Evolutionary conservation across 2,329 filamentous ascomycete species (phyloP), one percentile per base, ranked within the genome.

Genomic region (Cucurbitaria berberidis): DNA sequence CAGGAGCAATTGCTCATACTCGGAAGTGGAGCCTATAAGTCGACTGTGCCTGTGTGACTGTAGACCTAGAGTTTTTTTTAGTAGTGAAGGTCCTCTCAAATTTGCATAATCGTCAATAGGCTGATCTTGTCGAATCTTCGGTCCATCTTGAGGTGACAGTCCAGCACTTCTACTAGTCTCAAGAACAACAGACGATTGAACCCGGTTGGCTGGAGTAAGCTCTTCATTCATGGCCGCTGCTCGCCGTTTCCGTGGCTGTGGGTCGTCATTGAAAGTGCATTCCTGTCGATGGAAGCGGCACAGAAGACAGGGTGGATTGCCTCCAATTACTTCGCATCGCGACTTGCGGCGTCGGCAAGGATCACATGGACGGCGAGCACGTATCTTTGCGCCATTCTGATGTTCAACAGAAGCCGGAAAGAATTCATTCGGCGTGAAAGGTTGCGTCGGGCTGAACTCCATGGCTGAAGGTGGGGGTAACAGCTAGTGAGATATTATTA

Each of bases 161-260:
- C 26, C 39, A 42, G 40, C 11, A 19, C 24, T 44, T 11, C 41
- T 27, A 11, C 32, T n/a, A 11, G 29, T 34, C 9, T 43, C 13
- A 27, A 24, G 36, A 16, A 39, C 35, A 35, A 36, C 38, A 16
- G 59, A 41, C 18, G 54, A 21, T 10, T 35, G 18, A 13, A 32
- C 41, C 18, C 30, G 39, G 10, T 7, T 15, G 8, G 35, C 27
- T 30, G 26, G 22, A 29, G 26, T 35, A 10, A 30, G 19, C 53
- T 64, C 36, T 30, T 53, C 53, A 47, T 35, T 39, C 18, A 45
- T 27, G n/a, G 60, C 45, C 32, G 59, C 38, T 34, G 69, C 62
- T 77, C 89, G 89, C 68, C 88, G 82, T 78, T 90, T 91, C 63
- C 88, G 83, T 53, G 86, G 84, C 65, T 84, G 84, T 15, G 88